Percentiles rank a stretch among this genome's conserved stretches.
These are phyloP conservation scores for Sonneratia alba DNA, from an alignment of 345 rosid species.

Conservation along the genomic window DNA sequence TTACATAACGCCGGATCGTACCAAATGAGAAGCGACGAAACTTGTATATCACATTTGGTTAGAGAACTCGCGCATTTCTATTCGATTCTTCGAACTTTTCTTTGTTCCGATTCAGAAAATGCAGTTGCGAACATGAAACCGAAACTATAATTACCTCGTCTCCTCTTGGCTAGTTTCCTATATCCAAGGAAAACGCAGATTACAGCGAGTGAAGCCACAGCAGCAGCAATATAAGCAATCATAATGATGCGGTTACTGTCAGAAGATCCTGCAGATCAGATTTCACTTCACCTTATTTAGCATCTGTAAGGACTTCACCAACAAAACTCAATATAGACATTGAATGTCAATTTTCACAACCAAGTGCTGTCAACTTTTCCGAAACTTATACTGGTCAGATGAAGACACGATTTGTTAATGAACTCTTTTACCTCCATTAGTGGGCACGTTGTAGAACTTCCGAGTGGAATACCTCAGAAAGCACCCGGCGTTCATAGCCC, in stretches of 20 bases:
- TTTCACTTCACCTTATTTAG: not conserved
- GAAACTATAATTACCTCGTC: conserved; percentile 1
- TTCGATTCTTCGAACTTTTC: not conserved
- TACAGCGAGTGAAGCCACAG: not conserved
- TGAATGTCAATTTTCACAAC: not conserved
- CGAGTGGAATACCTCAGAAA: conserved; percentile 45
- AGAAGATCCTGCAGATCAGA: conserved; percentile 7
- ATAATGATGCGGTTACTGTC: not conserved
- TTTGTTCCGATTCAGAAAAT: not conserved
- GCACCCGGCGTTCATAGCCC: conserved; percentile 58
- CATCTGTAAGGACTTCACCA: not conserved
- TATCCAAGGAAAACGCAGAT: conserved; percentile 9
- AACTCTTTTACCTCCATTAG: conserved; percentile 2
- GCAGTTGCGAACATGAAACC: not conserved
- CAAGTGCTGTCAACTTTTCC: not conserved
- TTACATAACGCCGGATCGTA: not conserved
- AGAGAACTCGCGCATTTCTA: not conserved
- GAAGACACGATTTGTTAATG: not conserved
- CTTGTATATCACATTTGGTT: not conserved
- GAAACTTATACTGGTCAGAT: not conserved
- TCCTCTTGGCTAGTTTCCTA: conserved; percentile 5
- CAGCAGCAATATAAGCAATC: conserved; percentile 6
- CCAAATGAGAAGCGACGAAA: not conserved
- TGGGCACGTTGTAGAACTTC: conserved; percentile 26
- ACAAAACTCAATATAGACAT: not conserved